A percentile compares a stretch with the other conserved stretches of the same genome.
Conservation (phyloP, 176 grass and related monocot species). For the Ensete glaucum region DNA sequence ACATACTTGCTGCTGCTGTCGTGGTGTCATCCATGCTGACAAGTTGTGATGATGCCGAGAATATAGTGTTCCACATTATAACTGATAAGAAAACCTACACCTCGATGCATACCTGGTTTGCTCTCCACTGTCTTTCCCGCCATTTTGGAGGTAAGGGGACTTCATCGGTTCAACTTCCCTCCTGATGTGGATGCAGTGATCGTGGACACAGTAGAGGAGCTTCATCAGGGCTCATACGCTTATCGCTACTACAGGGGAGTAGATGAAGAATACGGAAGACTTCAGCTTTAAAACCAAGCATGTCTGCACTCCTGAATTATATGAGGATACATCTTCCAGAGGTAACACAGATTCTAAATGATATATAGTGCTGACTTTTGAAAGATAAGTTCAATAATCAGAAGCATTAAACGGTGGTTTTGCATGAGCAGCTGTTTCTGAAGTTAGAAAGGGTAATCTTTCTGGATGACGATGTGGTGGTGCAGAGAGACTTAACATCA, state of each 20-base stretch:
- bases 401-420: conserved; percentile 1
- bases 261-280: conserved; percentile 34
- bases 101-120: conserved; percentile 92
- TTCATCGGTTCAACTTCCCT: conserved; percentile 80
- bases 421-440: conserved; percentile 58
- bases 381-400: background rate
- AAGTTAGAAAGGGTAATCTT: conserved; percentile 64
- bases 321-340: conserved; percentile 88
- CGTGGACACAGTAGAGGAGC: conserved; percentile 61
- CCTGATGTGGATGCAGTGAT: conserved; percentile 35
- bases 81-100: conserved; percentile 87
- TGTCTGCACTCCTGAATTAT: conserved; percentile 70
- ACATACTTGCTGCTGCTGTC: conserved; percentile 67
- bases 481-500: conserved; percentile 53
- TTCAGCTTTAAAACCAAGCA: conserved; percentile 59
- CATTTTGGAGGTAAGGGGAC: conserved; percentile 68
- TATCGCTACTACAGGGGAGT: conserved; percentile 19
- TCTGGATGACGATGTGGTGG: conserved; percentile 84
- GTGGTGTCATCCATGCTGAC: conserved; percentile 46
- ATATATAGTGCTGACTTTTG: background rate
- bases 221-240: conserved; percentile 30
- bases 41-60: conserved; percentile 40
- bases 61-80: conserved; percentile 81
- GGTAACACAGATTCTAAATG: conserved; percentile 34
- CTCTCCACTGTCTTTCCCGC: conserved; percentile 51